Percentiles rank a stretch among this genome's conserved stretches.
phyloP scores from a whole-genome alignment of 352 stramenopile species.

The Blastocystis sp. region DNA sequence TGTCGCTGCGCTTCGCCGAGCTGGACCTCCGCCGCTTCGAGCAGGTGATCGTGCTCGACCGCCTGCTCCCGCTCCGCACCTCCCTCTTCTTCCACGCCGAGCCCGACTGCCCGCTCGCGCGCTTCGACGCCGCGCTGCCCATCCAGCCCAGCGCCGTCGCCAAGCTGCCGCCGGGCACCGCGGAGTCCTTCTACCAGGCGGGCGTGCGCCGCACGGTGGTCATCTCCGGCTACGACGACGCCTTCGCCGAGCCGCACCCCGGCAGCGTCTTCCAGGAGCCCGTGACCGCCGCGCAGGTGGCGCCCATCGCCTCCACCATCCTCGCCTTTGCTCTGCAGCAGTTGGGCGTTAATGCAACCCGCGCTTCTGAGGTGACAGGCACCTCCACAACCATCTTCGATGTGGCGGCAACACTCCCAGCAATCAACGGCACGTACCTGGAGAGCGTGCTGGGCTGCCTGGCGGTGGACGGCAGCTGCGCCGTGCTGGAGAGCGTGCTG shows the following conservation, averaged over 20 bases:
- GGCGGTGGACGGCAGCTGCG: constrained; percentile 1
- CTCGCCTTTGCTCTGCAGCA: not conserved
- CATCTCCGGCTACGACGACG: constrained; percentile 27
- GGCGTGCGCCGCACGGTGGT: constrained; percentile 20
- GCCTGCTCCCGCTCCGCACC: constrained; percentile 17
- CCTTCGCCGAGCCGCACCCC: not conserved
- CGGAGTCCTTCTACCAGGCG: constrained; percentile 41
- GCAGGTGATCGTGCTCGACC: constrained; percentile 65
- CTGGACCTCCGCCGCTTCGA: constrained; percentile 34
- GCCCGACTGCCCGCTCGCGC: not conserved
- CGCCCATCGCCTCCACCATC: not conserved
- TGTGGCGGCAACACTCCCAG: too few species aligned
- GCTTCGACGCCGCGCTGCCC: not conserved
- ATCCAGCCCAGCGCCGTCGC: constrained; percentile 15
- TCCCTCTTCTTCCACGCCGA: constrained; percentile 46
- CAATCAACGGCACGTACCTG: constrained; percentile 43
- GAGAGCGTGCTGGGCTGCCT: constrained; percentile 17
- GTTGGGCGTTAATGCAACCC: not conserved
- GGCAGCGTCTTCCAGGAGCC: not conserved
- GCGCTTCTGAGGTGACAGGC: too few species aligned
- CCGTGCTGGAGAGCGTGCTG: constrained; percentile 10
- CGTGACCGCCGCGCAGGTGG: not conserved
- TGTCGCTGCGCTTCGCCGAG: constrained; percentile 41
- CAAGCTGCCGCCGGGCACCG: constrained; percentile 38
- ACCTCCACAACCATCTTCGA: too few species aligned